Conservation (phyloP, 352 stramenopile genomes). For the Phytophthora capsici region DNA sequence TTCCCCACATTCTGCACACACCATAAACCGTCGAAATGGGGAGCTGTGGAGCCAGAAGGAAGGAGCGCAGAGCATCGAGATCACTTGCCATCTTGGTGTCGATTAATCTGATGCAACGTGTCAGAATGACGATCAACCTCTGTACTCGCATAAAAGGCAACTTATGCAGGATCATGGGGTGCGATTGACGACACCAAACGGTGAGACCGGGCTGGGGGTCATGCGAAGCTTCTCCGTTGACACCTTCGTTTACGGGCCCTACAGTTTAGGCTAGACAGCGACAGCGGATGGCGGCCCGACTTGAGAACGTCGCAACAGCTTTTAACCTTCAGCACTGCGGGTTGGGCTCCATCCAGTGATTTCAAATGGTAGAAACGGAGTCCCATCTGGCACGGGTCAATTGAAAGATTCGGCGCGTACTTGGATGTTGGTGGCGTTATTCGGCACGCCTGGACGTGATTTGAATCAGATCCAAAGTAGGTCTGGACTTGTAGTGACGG, state of each 20-base stretch:
- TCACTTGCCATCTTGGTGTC: slow-evolving; percentile 16
- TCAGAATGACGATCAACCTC: slow-evolving; percentile 15
- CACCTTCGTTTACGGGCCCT: slow-evolving; percentile 10
- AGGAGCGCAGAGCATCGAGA: neutral
- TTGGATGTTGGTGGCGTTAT: neutral
- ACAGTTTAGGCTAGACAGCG: too few species aligned
- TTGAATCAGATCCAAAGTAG: neutral
- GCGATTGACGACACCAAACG: slow-evolving; percentile 18
- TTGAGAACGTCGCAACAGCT: neutral
- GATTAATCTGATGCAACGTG: too few species aligned
- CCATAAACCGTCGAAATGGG: neutral
- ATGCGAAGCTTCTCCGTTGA: slow-evolving; percentile 11
- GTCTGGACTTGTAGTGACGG: too few species aligned
- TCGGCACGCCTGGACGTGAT: neutral
- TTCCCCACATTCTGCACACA: neutral
- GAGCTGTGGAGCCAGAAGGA: too few species aligned
- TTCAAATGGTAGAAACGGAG: neutral
- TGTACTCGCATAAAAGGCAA: slow-evolving; percentile 18
- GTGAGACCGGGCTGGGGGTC: neutral
- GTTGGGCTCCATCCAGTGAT: neutral
- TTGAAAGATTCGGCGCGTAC: neutral
- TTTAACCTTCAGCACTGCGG: neutral
- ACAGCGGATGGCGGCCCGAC: neutral
- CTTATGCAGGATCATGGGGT: slow-evolving; percentile 7
- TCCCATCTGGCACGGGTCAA: neutral